Percentiles rank a stretch among this genome's conserved stretches.
Conservation (phyloP, 1,284 basidiomycete species). For the Meripilus lineatus region DNA sequence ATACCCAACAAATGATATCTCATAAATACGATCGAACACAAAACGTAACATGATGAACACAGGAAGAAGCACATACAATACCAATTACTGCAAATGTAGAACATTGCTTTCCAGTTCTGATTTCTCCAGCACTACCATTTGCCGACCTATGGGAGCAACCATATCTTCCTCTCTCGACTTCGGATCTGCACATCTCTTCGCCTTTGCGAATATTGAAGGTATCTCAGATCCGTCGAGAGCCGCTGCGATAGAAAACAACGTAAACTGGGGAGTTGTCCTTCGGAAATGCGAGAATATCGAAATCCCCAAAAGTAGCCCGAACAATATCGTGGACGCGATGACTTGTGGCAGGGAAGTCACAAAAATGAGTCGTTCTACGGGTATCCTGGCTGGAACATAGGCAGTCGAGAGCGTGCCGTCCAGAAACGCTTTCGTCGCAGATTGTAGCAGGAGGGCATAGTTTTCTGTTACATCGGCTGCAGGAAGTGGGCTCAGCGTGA, state of each 20-base stretch:
- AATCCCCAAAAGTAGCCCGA: constrained; percentile 1
- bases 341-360: constrained; percentile 4
- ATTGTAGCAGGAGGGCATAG: neutral
- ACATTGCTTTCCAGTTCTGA: too few species aligned
- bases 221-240: constrained; percentile 5
- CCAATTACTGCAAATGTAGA: too few species aligned
- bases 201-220: constrained; percentile 1
- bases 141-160: constrained; percentile 1
- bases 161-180: neutral
- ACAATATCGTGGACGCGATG: constrained; percentile 6
- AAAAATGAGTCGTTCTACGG: constrained; percentile 3
- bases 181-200: neutral
- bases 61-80: too few species aligned
- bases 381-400: constrained; percentile 2
- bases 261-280: constrained; percentile 2
- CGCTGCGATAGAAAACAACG: constrained; percentile 5
- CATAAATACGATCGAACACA: too few species aligned
- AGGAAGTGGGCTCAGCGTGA: neutral
- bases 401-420: constrained; percentile 1
- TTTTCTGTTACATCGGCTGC: neutral
- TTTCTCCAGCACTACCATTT: constrained; percentile 1
- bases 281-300: neutral
- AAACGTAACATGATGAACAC: too few species aligned
- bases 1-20: too few species aligned
- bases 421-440: constrained; percentile 1